phyloP scores from a whole-genome alignment of 305 asterid species.

The Fraxinus nigra region DNA sequence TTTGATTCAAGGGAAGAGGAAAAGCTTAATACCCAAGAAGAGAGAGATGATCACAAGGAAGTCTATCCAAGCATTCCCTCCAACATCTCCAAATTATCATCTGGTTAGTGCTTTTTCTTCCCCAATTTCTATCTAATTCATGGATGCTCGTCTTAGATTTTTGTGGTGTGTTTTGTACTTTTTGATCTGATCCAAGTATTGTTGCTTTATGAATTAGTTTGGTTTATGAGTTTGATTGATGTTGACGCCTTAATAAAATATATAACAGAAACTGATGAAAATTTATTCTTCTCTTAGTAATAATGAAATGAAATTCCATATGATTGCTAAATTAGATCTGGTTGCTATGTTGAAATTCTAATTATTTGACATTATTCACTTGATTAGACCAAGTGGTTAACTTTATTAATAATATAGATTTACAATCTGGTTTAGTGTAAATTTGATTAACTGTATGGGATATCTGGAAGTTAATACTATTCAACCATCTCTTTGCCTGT shows the following conservation, averaged over 20 bases:
- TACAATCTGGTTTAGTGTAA: not conserved
- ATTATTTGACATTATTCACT: not conserved
- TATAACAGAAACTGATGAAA: conserved; percentile 18
- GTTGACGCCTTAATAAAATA: conserved; percentile 20
- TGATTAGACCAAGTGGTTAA: not conserved
- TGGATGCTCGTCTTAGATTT: not conserved
- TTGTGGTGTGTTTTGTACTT: not conserved
- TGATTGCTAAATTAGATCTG: conserved; percentile 25
- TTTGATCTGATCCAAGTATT: conserved; percentile 48
- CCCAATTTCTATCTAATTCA: not conserved
- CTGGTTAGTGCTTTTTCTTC: conserved; percentile 49
- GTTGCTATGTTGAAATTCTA: not conserved
- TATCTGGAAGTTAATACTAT: not conserved
- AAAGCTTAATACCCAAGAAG: conserved; percentile 56
- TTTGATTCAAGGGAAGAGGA: conserved; percentile 85
- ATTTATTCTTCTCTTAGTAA: conserved; percentile 7
- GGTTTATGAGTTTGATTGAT: conserved; percentile 15
- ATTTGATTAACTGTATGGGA: not conserved
- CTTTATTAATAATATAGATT: not conserved
- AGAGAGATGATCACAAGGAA: conserved; percentile 56
- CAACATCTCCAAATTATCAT: conserved; percentile 68
- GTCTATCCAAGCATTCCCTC: conserved; percentile 53
- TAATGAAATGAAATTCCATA: conserved; percentile 36
- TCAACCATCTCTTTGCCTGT: not conserved
- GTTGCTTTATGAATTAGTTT: conserved; percentile 20